These are phyloP conservation scores for Chimonanthus salicifolius DNA, from an alignment of 164 flowering plant genomes.

Conservation along the genomic window DNA sequence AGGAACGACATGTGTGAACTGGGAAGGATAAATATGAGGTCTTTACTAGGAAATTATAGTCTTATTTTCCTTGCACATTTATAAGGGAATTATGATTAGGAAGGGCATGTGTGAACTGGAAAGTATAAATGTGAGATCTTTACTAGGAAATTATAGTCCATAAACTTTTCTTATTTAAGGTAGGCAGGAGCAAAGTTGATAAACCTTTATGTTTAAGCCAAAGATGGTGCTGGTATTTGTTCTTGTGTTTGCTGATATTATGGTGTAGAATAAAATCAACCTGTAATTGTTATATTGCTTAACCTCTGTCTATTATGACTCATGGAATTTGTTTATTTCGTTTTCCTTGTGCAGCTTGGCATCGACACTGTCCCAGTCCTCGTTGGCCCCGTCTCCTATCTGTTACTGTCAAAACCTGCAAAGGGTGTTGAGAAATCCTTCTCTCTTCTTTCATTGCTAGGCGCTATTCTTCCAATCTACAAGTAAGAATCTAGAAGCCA, in stretches of 20 bases:
- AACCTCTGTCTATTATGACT: neutral
- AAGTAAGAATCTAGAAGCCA: slow-evolving; percentile 36
- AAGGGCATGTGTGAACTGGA: too few relatives aligned
- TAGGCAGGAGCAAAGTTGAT: neutral
- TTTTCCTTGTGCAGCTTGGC: slow-evolving; percentile 50
- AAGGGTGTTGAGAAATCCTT: slow-evolving; percentile 73
- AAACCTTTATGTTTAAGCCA: neutral
- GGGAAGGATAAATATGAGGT: too few relatives aligned
- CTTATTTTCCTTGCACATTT: too few relatives aligned
- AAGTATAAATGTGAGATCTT: too few relatives aligned
- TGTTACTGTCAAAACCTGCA: slow-evolving; percentile 68
- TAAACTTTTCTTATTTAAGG: too few relatives aligned
- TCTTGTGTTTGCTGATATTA: neutral
- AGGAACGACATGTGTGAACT: too few relatives aligned
- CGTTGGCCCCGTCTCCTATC: slow-evolving; percentile 69
- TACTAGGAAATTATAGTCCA: too few relatives aligned
- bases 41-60: too few relatives aligned
- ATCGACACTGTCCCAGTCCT: slow-evolving; percentile 63
- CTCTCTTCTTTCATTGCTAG: slow-evolving; percentile 52
- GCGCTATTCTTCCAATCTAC: slow-evolving; percentile 56
- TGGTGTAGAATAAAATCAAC: neutral
- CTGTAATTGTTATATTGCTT: neutral
- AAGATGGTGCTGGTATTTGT: neutral
- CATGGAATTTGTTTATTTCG: neutral
- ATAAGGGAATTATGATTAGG: too few relatives aligned